Conservation (phyloP, 2,329 filamentous ascomycete species). For the Cladophialophora yegresii region DNA sequence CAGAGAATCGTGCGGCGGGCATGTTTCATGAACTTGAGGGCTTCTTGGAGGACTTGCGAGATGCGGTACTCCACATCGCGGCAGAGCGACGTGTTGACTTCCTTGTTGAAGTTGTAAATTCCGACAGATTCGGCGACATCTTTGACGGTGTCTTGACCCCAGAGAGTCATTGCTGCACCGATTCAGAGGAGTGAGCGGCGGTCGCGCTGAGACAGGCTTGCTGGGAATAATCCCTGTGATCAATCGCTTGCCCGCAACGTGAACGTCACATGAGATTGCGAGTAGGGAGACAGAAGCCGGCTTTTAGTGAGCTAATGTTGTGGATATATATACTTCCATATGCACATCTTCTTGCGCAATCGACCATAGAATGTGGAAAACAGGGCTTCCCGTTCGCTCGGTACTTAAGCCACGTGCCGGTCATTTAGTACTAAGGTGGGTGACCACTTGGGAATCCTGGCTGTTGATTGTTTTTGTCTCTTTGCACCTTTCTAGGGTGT, state of each 20-base stretch:
- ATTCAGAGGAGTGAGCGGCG: not conserved
- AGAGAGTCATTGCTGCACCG: slow-evolving; percentile 57
- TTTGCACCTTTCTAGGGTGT: not conserved
- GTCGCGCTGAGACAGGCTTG: not conserved
- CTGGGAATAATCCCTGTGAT: not conserved
- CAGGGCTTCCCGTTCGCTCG: slow-evolving; percentile 16
- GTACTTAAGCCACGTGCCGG: slow-evolving; percentile 12
- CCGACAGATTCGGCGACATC: slow-evolving; percentile 97
- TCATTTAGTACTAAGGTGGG: slow-evolving; percentile 12
- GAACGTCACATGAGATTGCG: not conserved
- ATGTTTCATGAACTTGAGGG: slow-evolving; percentile 94
- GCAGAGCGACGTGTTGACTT: slow-evolving; percentile 81
- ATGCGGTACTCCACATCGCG: slow-evolving; percentile 96
- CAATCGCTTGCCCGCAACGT: not conserved
- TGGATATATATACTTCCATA: no score
- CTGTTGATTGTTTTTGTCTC: slow-evolving; percentile 12
- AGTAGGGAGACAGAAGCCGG: not conserved
- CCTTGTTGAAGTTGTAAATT: slow-evolving; percentile 76
- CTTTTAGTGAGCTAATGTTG: not conserved
- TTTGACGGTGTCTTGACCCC: slow-evolving; percentile 94
- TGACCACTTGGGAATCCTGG: slow-evolving; percentile 13
- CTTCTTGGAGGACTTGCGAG: slow-evolving; percentile 89
- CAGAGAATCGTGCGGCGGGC: slow-evolving; percentile 81
- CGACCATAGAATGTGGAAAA: slow-evolving; percentile 13
- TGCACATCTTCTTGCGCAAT: slow-evolving; percentile 7